Percentiles rank a stretch among this genome's conserved stretches.
Conservation (phyloP, 805 yeast genomes). For the Yamadazyma sp. region DNA sequence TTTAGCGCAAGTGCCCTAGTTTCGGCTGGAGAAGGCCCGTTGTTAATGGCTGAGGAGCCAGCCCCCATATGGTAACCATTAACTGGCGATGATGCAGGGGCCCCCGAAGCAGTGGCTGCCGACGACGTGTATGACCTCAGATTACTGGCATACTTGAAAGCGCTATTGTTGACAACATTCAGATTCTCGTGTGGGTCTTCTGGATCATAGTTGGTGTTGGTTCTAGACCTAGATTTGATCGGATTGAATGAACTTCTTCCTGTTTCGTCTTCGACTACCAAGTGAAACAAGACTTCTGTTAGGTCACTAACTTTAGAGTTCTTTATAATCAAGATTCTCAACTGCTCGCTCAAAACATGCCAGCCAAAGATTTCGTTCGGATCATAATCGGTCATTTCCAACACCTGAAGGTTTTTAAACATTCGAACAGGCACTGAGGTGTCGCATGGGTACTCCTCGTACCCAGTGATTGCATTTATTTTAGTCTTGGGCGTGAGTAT, state of each 20-base stretch:
- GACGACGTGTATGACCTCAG: slow-evolving; percentile 25
- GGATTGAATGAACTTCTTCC: slow-evolving; percentile 28
- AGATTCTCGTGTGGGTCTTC: slow-evolving; percentile 9
- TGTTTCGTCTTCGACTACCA: slow-evolving; percentile 54
- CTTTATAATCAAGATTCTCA: slow-evolving; percentile 54
- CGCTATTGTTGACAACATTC: slow-evolving; percentile 19
- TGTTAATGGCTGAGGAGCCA: slow-evolving; percentile 21
- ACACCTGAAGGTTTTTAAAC: slow-evolving; percentile 61
- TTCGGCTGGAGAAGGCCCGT: slow-evolving; percentile 14
- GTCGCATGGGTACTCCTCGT: slow-evolving; percentile 71
- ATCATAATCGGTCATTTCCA: slow-evolving; percentile 59
- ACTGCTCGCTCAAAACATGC: slow-evolving; percentile 54
- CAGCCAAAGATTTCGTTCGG: slow-evolving; percentile 69
- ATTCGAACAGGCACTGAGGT: slow-evolving; percentile 63
- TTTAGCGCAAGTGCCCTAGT: slow-evolving; percentile 17
- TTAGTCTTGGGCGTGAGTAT: slow-evolving; percentile 60
- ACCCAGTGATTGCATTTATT: slow-evolving; percentile 56
- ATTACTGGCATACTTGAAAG: slow-evolving; percentile 23
- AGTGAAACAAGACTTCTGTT: slow-evolving; percentile 49
- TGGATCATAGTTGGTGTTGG: slow-evolving; percentile 8
- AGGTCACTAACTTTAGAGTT: slow-evolving; percentile 52
- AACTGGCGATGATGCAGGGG: slow-evolving; percentile 1
- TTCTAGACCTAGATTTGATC: slow-evolving; percentile 12
- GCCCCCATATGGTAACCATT: slow-evolving; percentile 19
- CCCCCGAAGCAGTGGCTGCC: background rate